Percentiles rank a stretch among this genome's conserved stretches.
Evolutionary conservation across 768 basidiomycete species (phyloP).

Genomic region (Boletellus sp.): DNA sequence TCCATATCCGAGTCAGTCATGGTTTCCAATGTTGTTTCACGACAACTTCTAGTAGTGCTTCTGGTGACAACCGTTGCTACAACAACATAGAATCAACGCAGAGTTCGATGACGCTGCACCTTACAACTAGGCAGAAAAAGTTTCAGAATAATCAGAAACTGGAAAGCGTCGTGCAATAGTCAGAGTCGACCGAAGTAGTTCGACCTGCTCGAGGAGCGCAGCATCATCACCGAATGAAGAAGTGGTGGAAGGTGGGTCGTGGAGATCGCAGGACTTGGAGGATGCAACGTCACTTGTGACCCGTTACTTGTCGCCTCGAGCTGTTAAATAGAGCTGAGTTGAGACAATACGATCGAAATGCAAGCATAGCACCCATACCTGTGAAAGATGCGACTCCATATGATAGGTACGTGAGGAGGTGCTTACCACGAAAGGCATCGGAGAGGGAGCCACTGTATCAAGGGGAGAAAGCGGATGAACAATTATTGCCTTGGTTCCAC

Average conservation of each 20-base stretch:
- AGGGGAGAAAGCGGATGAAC: neutral
- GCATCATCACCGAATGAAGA: neutral
- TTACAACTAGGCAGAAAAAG: no score
- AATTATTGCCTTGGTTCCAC: conserved; percentile 10
- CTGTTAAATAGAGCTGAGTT: neutral
- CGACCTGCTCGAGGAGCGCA: conserved; percentile 5
- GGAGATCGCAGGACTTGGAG: neutral
- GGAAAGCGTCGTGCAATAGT: neutral
- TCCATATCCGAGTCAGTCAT: no score
- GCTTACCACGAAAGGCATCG: neutral
- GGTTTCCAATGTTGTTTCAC: no score
- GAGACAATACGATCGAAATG: neutral
- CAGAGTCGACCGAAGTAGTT: conserved; percentile 2
- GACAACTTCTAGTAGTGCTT: no score
- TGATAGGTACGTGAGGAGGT: neutral
- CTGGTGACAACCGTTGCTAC: no score
- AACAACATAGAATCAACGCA: no score
- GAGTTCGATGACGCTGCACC: no score
- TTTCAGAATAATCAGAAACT: no score
- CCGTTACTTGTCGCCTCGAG: no score
- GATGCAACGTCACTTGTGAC: neutral
- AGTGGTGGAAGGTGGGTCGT: conserved; percentile 1
- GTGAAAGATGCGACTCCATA: neutral
- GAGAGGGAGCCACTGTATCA: neutral
- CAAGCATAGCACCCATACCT: neutral